Evolutionary conservation across 148 eudicot genomes (phyloP), one percentile per base, ranked within the genome.

Genomic region (Rhododendron ferrugineum): DNA sequence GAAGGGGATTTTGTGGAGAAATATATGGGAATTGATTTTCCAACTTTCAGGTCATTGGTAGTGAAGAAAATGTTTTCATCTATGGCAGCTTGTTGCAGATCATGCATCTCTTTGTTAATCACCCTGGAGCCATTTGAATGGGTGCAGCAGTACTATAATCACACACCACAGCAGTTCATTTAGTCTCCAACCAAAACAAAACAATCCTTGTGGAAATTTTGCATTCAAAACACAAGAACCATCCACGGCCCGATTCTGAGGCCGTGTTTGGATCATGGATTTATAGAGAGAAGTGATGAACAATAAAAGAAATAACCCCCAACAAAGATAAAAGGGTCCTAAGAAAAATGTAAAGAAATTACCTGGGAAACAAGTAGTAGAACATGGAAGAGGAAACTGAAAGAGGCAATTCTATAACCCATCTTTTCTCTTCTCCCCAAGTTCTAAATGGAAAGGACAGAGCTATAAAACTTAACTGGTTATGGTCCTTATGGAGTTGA

Each of bases 1-100:
- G 93, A 88, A 44, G 90, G 85, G 40, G 91, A 85, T 74, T 86
- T 91, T 30, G 60, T 73, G 28, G 92, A 84, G 73, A 95, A 93
- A 82, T 90, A 92, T 13, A 93, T 84, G 1, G 88, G 91, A 46
- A 92, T 82, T 49, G 80, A 88, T 16, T 90, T 89, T 3, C 93
- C 93, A 6, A 81, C 3, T 88, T 91, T 85, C 11, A 94, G 89
- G 84, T 90, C 93, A 36, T 87, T 79, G 28, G 86, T n/a, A 37
- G 79, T 86, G 90, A 94, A 94, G 88, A 92, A 93, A 15, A 93
- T 82, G 26, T 88, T 26, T 14, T n/a, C 22, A 6, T 76, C 50
- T 28, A 80, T 4, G 77, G 77, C 77, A 36, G 78, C 3, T 37
- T 37, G 47, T 37, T 75, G 78, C 7, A 37, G 11, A 75, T 56